Conservation (phyloP, 768 basidiomycete species). For the Tremella fuciformis region DNA sequence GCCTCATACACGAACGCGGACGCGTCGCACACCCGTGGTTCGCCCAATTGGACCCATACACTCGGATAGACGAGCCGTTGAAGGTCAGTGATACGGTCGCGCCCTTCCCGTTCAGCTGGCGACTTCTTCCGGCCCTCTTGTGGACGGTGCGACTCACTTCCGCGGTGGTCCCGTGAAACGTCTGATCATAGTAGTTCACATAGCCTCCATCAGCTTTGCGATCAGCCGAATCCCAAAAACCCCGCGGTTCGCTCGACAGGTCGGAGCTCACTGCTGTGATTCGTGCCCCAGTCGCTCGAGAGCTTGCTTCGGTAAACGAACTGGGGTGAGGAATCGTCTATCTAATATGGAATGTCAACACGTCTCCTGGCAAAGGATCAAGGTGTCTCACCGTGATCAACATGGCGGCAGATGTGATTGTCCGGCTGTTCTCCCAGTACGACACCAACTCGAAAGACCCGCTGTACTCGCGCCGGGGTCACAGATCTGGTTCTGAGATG, state of each 20-base stretch:
- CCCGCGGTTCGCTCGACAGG: not conserved
- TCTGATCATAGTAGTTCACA: not conserved
- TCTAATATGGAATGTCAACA: not conserved
- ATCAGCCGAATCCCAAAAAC: not conserved
- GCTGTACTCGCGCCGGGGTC: too few species aligned
- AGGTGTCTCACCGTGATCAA: too few species aligned
- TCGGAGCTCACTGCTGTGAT: not conserved
- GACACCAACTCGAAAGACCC: too few species aligned
- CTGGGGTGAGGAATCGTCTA: not conserved
- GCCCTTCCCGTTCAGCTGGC: not conserved
- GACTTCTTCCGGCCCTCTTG: too few species aligned
- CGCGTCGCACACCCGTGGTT: slow-evolving; percentile 21
- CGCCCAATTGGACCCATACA: slow-evolving; percentile 20
- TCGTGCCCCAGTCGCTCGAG: not conserved
- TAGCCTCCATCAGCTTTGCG: not conserved
- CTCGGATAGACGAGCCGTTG: slow-evolving; percentile 23
- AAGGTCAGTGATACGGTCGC: slow-evolving; percentile 14
- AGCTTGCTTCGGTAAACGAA: not conserved
- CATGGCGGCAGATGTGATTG: too few species aligned
- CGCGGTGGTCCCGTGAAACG: not conserved
- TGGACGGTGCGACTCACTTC: not conserved
- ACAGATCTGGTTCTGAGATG: too few species aligned
- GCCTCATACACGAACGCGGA: too few species aligned
- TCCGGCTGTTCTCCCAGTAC: too few species aligned
- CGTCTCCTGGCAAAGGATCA: too few species aligned